These are phyloP conservation scores for Diospyros lotus DNA, from an alignment of 148 eudicot species.

Conservation along the genomic window DNA sequence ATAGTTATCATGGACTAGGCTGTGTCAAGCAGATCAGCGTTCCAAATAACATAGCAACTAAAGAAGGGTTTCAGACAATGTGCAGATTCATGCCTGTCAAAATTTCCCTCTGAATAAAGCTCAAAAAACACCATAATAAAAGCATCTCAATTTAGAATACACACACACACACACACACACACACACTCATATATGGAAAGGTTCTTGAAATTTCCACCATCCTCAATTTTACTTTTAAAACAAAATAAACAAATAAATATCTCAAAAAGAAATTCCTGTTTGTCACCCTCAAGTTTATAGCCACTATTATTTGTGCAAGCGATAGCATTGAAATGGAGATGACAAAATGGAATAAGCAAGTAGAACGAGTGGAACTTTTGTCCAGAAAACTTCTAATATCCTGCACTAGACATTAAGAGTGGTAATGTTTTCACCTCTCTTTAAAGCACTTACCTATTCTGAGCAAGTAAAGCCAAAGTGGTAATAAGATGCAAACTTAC, in stretches of 20 bases:
- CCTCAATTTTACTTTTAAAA: too few relatives aligned
- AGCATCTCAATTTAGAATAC: neutral
- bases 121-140: neutral
- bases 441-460: neutral
- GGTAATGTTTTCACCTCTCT: neutral
- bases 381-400: neutral
- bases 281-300: neutral
- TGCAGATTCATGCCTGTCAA: neutral
- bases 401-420: neutral
- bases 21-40: neutral
- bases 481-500: slow-evolving; percentile 33
- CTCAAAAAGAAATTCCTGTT: too few relatives aligned
- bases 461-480: neutral
- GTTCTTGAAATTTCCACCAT: slow-evolving; percentile 1
- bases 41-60: neutral
- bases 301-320: neutral
- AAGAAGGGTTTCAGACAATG: neutral
- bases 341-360: slow-evolving; percentile 6
- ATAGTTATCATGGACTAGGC: neutral
- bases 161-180: neutral
- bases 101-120: neutral
- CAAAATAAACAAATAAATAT: too few relatives aligned
- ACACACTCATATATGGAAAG: neutral
- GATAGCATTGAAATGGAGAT: neutral
- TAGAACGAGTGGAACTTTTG: neutral